Evolutionary conservation across 148 eudicot genomes (phyloP).

Genomic region (Diospyros lotus): DNA sequence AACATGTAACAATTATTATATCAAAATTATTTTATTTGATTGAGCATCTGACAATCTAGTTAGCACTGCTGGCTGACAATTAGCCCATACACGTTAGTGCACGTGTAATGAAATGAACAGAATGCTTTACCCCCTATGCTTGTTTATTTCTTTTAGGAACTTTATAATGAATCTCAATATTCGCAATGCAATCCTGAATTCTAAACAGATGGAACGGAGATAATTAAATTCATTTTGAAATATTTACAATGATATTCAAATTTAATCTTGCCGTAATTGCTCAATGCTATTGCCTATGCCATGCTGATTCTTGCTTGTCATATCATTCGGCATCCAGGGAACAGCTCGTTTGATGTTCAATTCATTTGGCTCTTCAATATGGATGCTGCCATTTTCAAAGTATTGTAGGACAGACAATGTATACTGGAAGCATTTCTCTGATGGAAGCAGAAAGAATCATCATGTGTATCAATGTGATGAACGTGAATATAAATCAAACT

Average conservation of each 20-base stretch:
- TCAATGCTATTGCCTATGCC: no score
- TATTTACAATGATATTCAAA: not conserved
- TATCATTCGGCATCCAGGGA: constrained; percentile 58
- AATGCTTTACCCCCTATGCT: no score
- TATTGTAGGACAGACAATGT: constrained; percentile 64
- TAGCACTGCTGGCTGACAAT: no score
- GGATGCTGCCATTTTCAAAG: constrained; percentile 94
- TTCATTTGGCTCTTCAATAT: constrained; percentile 87
- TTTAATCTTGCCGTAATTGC: not conserved
- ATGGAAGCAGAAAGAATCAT: constrained; percentile 41
- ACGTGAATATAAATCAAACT: constrained; percentile 56
- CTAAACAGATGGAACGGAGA: not conserved
- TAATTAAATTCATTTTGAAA: not conserved
- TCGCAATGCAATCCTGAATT: no score
- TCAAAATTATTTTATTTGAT: no score
- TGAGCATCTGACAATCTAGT: no score
- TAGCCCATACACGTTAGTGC: no score
- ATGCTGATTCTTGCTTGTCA: not conserved
- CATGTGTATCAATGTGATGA: constrained; percentile 61
- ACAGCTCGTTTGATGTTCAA: constrained; percentile 95
- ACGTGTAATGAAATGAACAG: no score
- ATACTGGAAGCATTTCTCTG: constrained; percentile 66
- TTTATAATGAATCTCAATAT: no score
- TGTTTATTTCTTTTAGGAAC: no score
- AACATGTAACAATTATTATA: no score